Evolutionary conservation across 1,139 yeast genomes (phyloP), one percentile per base, ranked within the genome.

Genomic region (Geotrichum fermentans): DNA sequence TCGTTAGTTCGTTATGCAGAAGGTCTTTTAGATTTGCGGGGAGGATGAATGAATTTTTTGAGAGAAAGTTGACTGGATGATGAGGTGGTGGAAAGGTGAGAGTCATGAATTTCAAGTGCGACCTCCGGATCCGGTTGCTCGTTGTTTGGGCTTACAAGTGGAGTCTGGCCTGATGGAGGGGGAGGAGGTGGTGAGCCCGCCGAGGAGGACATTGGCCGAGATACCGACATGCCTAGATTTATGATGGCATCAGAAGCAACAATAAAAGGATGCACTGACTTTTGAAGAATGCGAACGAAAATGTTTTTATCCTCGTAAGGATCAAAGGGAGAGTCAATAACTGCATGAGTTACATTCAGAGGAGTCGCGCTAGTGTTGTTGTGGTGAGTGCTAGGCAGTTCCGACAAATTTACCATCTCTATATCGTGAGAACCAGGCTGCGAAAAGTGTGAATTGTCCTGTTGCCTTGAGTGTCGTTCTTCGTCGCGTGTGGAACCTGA

Each of bases 181-280:
- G n/a, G n/a, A n/a, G n/a, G n/a, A n/a, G n/a, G n/a, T n/a, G n/a
- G n/a, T n/a, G n/a, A n/a, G n/a, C n/a, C n/a, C n/a, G n/a, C n/a
- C n/a, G n/a, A n/a, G 10, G 48, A 24, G 3, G 49, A 39, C 13
- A 41, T 13, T 6, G 52, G 46, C 10, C 49, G 42, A 3, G 52
- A 49, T 10, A 49, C 45, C 4, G 52, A 38, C 16, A 44, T 22
- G 10, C 52, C 52, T 11, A 44, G 35, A 18, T 35, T 35, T 2
- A 49, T 49, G 26, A 49, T n/a, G n/a, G 33, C 37, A 36, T 49
- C 52, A 3, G 52, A 49, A 3, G 43, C 14, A 13, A 32, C 21
- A 5, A 49, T 13, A 13, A 49, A 22, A 11, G 52, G 45, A 14
- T 37, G 16, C 4, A 43, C 46, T 2, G 43, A 43, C 24, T 36